Evolutionary conservation across 2,329 filamentous ascomycete genomes (phyloP), one percentile per base, ranked within the genome.

Genomic region (Claviceps cyperi): DNA sequence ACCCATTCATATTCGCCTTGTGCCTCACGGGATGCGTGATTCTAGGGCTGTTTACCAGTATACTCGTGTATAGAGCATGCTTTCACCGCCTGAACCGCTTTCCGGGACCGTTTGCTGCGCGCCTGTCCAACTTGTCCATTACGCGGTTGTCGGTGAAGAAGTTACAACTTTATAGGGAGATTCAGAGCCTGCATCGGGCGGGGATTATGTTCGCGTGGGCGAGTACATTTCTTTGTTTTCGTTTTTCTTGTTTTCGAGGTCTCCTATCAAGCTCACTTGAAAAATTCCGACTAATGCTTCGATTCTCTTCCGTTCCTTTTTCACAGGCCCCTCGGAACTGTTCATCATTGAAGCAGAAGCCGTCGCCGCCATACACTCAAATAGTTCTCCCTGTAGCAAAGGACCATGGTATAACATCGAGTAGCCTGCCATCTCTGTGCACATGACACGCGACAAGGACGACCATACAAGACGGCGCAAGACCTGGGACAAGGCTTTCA

Each of bases 341-440:
- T 66, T 62, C 14, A 60, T 67, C 22, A 56, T 57, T 40, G 55
- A 60, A 22, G 59, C 59, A 1, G 54, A 58, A 3, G 58, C 62
- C 1, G 56, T 66, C 15, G 50, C 55, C 17, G 53, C 53, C 8
- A 58, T 66, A 17, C 59, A 65, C 49, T 56, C 58, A 7, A 37
- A 57, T 46, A 54, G 56, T 32, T 64, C 55, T 5, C 61, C 57
- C 2, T 62, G 60, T 39, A 52, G 46, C 50, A 66, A 66, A 41
- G 62, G 63, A 0, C 61, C 61, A 0, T 66, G 61, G 61, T 67
- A 67, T 51, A 59, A 61, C 0, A 55, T 65, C 0, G 48, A 62
- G 1, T 55, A 59, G 13, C 64, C 64, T 4, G 50, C 58, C 2
- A 39, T 55, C n/a, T 60, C 60, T 1, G 50, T 68, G 1, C 62